These are phyloP conservation scores for Penicillium sp. DNA, from an alignment of 2,329 filamentous ascomycete species.

Conservation along the genomic window DNA sequence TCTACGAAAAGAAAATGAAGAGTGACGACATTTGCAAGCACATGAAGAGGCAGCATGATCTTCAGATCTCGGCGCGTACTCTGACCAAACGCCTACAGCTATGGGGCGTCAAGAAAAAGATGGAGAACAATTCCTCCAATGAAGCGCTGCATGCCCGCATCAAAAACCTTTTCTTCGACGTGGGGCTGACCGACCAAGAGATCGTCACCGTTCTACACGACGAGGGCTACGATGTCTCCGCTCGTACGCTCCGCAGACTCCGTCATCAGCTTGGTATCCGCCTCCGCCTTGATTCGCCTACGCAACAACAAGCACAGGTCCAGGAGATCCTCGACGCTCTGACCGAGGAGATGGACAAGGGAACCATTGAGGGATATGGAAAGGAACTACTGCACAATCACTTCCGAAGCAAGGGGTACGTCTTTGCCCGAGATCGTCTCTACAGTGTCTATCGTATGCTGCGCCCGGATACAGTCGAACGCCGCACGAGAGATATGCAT, in stretches of 20 bases:
- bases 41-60: constrained; percentile 4
- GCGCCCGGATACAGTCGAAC: constrained; percentile 4
- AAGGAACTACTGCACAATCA: constrained; percentile 12
- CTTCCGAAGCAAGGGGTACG: constrained; percentile 11
- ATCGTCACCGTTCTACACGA: constrained; percentile 11
- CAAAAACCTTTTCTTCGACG: constrained; percentile 13
- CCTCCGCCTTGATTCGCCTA: constrained; percentile 6
- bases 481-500: constrained; percentile 5
- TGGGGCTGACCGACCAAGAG: constrained; percentile 11
- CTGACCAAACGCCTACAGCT: constrained; percentile 8
- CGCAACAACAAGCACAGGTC: constrained; percentile 8
- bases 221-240: constrained; percentile 9
- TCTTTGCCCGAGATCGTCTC: constrained; percentile 14
- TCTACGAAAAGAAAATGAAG: constrained; percentile 9
- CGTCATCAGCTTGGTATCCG: constrained; percentile 6
- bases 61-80: constrained; percentile 10
- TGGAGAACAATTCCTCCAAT: constrained; percentile 2
- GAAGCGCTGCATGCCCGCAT: constrained; percentile 7
- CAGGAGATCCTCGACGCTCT: constrained; percentile 4
- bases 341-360: constrained; percentile 10
- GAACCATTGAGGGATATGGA: constrained; percentile 14
- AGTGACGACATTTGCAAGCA: constrained; percentile 9
- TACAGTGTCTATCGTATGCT: constrained; percentile 12
- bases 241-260: constrained; percentile 8
- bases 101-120: constrained; percentile 11